Evolutionary conservation across 2,329 filamentous ascomycete genomes (phyloP).

Genomic region (Westerdykella sp.): DNA sequence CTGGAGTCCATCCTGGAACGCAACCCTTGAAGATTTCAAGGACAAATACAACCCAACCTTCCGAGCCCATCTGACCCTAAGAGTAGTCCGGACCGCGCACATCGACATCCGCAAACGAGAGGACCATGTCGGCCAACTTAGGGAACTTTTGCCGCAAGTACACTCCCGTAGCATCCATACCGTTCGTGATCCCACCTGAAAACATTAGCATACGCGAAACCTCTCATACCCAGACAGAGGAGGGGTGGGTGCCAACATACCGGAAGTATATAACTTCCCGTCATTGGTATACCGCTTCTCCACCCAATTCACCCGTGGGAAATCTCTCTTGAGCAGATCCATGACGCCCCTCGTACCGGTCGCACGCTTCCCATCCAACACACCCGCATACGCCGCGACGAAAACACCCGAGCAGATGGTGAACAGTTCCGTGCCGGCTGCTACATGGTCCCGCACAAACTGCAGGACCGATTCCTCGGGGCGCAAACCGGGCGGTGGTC

Average conservation of each 20-base stretch:
- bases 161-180: slow-evolving; percentile 14
- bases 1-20: too few relatives aligned
- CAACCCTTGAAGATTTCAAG: background rate
- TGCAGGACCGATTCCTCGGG: slow-evolving; percentile 22
- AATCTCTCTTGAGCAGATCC: slow-evolving; percentile 8
- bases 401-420: slow-evolving; percentile 14
- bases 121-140: slow-evolving; percentile 29
- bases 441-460: slow-evolving; percentile 32
- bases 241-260: slow-evolving; percentile 7
- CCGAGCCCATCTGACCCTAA: background rate
- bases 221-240: background rate
- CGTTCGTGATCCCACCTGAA: slow-evolving; percentile 18
- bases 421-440: slow-evolving; percentile 11
- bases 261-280: slow-evolving; percentile 13
- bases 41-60: background rate
- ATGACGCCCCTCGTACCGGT: slow-evolving; percentile 9
- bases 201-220: background rate
- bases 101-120: slow-evolving; percentile 31
- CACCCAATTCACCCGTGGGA: slow-evolving; percentile 11
- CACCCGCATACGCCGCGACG: slow-evolving; percentile 12
- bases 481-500: slow-evolving; percentile 27
- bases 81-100: slow-evolving; percentile 22
- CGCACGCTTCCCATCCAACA: slow-evolving; percentile 14
- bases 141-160: slow-evolving; percentile 14
- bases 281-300: slow-evolving; percentile 12